Percentiles rank a stretch among this genome's conserved stretches.
Conservation (phyloP, 2,329 filamentous ascomycete species). For the Fusarium pseudoanthophilum region DNA sequence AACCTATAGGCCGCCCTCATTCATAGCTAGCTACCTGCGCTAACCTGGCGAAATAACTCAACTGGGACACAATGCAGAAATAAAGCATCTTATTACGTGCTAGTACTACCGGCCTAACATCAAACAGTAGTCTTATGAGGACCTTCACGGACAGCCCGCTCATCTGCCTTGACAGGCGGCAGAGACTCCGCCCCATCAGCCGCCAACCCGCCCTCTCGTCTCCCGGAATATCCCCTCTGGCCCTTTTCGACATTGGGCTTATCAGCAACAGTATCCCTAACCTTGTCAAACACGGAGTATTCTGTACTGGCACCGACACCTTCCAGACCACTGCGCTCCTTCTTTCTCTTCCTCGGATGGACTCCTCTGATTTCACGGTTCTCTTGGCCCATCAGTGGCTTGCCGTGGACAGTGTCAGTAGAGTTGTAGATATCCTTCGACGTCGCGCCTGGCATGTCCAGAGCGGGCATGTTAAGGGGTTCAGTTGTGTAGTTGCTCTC, state of each 20-base stretch:
- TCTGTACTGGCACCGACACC: not conserved
- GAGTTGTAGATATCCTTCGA: constrained; percentile 7
- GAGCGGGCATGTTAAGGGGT: not conserved
- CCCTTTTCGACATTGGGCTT: constrained; percentile 2
- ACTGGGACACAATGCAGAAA: not conserved
- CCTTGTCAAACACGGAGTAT: not conserved
- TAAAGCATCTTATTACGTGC: not conserved
- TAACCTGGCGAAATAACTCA: not conserved
- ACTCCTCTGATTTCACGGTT: constrained; percentile 2
- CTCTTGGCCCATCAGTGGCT: not conserved
- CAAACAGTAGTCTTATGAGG: not conserved
- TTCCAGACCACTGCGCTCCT: not conserved
- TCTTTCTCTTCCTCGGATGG: constrained; percentile 12
- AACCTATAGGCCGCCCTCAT: no score
- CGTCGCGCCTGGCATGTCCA: not conserved
- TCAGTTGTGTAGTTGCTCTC: not conserved
- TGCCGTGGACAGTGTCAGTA: not conserved
- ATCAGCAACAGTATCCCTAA: not conserved
- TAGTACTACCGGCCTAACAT: not conserved
- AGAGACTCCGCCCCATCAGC: not conserved
- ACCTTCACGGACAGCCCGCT: not conserved
- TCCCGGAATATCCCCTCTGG: not conserved
- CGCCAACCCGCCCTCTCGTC: not conserved
- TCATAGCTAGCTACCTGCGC: no score
- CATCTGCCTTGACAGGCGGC: not conserved